Evolutionary conservation across 768 basidiomycete species (phyloP).

Genomic region (Boletus rufocinnamomeus): DNA sequence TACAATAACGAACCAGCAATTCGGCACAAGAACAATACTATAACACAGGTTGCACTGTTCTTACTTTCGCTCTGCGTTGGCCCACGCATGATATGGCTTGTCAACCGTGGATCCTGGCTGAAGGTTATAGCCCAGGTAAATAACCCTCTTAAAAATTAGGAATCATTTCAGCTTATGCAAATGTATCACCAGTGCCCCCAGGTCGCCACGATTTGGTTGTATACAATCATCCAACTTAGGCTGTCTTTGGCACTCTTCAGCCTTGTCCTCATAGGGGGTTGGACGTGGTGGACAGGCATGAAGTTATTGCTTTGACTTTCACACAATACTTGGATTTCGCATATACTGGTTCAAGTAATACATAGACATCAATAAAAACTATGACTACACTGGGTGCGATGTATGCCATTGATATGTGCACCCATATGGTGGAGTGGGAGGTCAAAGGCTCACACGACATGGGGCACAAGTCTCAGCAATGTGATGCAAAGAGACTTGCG

Average conservation of each 20-base stretch:
- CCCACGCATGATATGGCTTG: slow-evolving; percentile 65
- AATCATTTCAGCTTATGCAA: slow-evolving; percentile 1
- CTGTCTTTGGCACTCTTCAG: slow-evolving; percentile 61
- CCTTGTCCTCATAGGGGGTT: slow-evolving; percentile 53
- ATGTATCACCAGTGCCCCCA: slow-evolving; percentile 61
- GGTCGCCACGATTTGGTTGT: slow-evolving; percentile 77
- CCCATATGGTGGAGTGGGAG: slow-evolving; percentile 1
- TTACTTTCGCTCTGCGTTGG: slow-evolving; percentile 58
- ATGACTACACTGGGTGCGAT: not conserved
- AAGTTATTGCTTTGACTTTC: slow-evolving; percentile 41
- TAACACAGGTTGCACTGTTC: slow-evolving; percentile 60
- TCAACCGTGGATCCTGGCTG: slow-evolving; percentile 70
- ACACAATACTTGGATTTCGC: not conserved
- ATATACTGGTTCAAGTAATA: not conserved
- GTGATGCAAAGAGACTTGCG: not conserved
- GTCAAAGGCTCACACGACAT: slow-evolving; percentile 2
- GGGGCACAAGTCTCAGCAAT: not conserved
- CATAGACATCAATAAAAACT: not conserved
- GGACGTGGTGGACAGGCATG: slow-evolving; percentile 63
- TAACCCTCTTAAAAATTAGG: not conserved
- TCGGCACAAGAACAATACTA: slow-evolving; percentile 58
- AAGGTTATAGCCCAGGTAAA: slow-evolving; percentile 74
- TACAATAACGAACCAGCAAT: slow-evolving; percentile 41
- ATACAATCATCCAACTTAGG: slow-evolving; percentile 68
- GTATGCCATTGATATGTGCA: slow-evolving; percentile 11